phyloP scores from a whole-genome alignment of 2,329 filamentous ascomycete genomes.

The Alternaria sp. region DNA sequence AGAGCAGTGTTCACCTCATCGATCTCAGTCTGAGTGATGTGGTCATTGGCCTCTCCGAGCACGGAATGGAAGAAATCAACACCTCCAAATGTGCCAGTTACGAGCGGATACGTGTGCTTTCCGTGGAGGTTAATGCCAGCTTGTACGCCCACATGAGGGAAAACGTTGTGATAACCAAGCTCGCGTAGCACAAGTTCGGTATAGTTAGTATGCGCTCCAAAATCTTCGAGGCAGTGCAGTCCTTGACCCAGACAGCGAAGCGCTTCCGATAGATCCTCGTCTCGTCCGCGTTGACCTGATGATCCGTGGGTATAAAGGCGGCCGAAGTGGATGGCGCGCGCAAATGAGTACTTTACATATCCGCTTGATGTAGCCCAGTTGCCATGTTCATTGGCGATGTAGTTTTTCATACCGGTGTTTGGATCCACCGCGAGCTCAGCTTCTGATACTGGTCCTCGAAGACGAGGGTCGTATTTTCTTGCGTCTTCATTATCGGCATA shows the following conservation, averaged over 20 bases:
- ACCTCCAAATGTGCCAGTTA: constrained; percentile 65
- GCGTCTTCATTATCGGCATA: constrained; percentile 78
- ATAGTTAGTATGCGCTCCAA: constrained; percentile 65
- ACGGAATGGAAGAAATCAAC: constrained; percentile 62
- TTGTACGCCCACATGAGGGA: constrained; percentile 60
- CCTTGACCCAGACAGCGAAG: constrained; percentile 62
- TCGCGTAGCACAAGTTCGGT: constrained; percentile 62
- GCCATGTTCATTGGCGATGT: constrained; percentile 90
- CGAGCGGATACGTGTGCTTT: constrained; percentile 60
- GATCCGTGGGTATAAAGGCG: constrained; percentile 57
- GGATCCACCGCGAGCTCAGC: constrained; percentile 58
- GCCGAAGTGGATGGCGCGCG: constrained; percentile 59
- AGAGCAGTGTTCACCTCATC: constrained; percentile 58
- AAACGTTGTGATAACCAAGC: constrained; percentile 61
- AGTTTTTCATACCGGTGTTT: constrained; percentile 88
- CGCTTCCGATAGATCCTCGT: constrained; percentile 60
- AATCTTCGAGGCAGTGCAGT: constrained; percentile 64
- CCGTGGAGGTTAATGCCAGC: constrained; percentile 57
- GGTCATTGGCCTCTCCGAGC: constrained; percentile 60
- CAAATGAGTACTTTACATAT: constrained; percentile 69
- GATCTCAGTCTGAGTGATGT: constrained; percentile 59
- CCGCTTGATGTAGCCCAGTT: constrained; percentile 90
- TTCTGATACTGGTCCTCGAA: constrained; percentile 76
- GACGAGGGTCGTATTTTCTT: constrained; percentile 78
- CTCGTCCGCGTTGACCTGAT: constrained; percentile 51